phyloP scores from a whole-genome alignment of 148 eudicot species.

The Rhododendron ovatum region DNA sequence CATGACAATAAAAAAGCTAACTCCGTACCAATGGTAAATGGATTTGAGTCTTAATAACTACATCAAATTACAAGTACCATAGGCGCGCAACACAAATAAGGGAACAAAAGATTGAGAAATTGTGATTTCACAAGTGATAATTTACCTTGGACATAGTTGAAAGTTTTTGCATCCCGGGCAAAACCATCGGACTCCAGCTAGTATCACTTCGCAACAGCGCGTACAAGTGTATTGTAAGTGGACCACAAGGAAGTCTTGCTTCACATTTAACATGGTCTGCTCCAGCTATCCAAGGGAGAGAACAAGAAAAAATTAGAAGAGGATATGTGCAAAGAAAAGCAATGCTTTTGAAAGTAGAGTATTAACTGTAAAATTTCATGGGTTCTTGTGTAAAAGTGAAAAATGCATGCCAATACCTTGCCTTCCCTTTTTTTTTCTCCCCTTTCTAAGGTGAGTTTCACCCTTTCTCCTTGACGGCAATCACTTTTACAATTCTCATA shows the following conservation, averaged over 20 bases:
- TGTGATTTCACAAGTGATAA: background rate
- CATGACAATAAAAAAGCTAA: background rate
- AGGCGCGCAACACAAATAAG: background rate
- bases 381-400: background rate
- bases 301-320: constrained; percentile 5
- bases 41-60: background rate
- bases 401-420: background rate
- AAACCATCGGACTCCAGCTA: constrained; percentile 65
- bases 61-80: background rate
- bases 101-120: background rate
- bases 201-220: constrained; percentile 62
- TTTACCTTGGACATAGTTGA: constrained; percentile 70
- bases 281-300: constrained; percentile 43
- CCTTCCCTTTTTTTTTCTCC: background rate
- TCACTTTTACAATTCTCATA: background rate
- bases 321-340: background rate
- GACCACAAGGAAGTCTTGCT: constrained; percentile 76
- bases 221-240: constrained; percentile 61
- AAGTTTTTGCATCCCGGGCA: constrained; percentile 64
- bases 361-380: background rate
- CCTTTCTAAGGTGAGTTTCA: background rate
- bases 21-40: background rate
- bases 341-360: background rate
- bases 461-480: background rate
- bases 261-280: constrained; percentile 44